Base-by-base conservation (phyloP, 176 grass and related monocot genomes). In the Lolium perenne region DNA sequence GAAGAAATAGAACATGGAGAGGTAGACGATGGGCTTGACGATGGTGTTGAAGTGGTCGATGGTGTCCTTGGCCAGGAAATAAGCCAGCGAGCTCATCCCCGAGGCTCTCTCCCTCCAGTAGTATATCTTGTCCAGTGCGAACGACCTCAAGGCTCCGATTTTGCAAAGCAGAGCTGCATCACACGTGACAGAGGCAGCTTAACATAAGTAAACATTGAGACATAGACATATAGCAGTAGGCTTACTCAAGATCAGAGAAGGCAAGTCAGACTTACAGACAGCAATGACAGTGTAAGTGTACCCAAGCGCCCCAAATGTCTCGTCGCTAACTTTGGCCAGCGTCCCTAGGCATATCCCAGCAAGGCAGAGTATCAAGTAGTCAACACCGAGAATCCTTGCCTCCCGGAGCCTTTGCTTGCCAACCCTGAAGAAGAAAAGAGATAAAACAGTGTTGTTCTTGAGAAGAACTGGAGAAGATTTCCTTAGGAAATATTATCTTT, bases 1-100 rank as follows among this genome's bases (percentile, higher is more conserved):
- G 88, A 95, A 95, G 88, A 92, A 95, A 51, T 95, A 95, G 88
- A 95, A 95, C 93, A 95, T 95, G 51, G 93, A 95, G 11, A 95
- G 93, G 80, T 95, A 95, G 61, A 92, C 85, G 29, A 95, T 95
- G 32, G 93, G 93, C 69, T 95, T 95, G 35, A 95, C 81, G n/a
- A 92, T 61, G 23, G 93, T 95, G 71, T 94, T 94, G 87, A 94
- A 92, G 57, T 92, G 90, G 23, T 94, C 93, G 26, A 94, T 85
- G 74, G 90, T 90, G 83, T 94, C 92, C 65, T 91, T 94, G 23
- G 93, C 85, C 38, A 94, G 5, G 64, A 94, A 94, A 81, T 94
- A 94, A 17, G 93, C 90, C 22, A 95, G 70, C 0, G 93, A 95
- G 83, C 93, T 92, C 93, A 92, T 95, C 69, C 93, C 93, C 0